phyloP scores from a whole-genome alignment of 768 basidiomycete genomes.

The Tricholoma matsutake region DNA sequence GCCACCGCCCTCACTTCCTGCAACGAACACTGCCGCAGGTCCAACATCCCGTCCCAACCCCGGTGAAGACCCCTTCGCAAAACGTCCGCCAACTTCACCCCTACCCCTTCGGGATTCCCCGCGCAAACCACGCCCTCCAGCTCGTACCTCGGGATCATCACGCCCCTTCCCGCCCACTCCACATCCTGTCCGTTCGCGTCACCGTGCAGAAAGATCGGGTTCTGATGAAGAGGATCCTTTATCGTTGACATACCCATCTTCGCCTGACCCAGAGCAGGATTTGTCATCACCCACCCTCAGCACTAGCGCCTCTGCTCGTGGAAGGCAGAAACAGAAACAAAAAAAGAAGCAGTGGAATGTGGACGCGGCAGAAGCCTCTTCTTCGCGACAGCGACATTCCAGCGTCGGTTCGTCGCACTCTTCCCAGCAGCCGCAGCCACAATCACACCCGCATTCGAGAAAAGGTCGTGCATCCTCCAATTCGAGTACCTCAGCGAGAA shows the following conservation, averaged over 20 bases:
- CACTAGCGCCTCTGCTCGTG: not conserved
- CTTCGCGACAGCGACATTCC: not conserved
- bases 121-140: slow-evolving; percentile 55
- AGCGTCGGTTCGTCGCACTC: not conserved
- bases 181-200: slow-evolving; percentile 1
- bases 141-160: slow-evolving; percentile 29
- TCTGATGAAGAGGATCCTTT: slow-evolving; percentile 35
- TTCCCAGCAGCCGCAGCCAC: not conserved
- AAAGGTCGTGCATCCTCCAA: not conserved
- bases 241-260: slow-evolving; percentile 24
- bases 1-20: slow-evolving; percentile 16
- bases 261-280: not conserved
- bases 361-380: not conserved
- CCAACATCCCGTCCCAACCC: slow-evolving; percentile 8
- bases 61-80: slow-evolving; percentile 45
- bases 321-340: not conserved
- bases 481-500: not conserved
- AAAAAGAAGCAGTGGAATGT: not conserved
- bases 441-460: not conserved
- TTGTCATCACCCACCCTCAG: not conserved
- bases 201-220: slow-evolving; percentile 12
- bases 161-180: slow-evolving; percentile 13
- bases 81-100: slow-evolving; percentile 63
- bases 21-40: not conserved
- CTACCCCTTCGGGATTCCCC: slow-evolving; percentile 52